Evolutionary conservation across 2,329 filamentous ascomycete species (phyloP), one percentile per base, ranked within the genome.

Genomic region (Monosporascus sp.): DNA sequence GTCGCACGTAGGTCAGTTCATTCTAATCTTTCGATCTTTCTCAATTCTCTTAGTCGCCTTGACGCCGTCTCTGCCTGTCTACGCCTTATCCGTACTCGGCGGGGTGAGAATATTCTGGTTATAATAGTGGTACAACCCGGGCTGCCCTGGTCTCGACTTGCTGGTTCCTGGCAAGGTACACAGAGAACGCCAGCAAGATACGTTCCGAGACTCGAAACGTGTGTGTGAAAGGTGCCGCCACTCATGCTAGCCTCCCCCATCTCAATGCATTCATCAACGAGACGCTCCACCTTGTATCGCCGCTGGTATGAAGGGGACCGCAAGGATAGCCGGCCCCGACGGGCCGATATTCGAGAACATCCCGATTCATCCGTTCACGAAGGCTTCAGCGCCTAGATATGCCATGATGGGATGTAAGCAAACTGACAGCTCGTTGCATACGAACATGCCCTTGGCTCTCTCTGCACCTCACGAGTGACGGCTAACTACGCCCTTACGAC

Each of bases 391-490:
- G 8, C 55, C 59, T 9, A 57, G 50, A 53, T 60, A 58, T 37
- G 54, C 57, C 45, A 56, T 61, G 18, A 55, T 56, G 27, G 51
- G 59, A 57, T 53, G 59, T 59, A 53, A 52, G 59, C 54, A 31
- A 39, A 43, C 3, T 38, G 17, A 17, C 6, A 27, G 27, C 27
- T 39, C 15, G 18, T 6, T 39, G 24, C 37, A 8, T 17, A 17
- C 8, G 37, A n/a, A 17, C 27, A 31, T 20, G 5, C 17, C 17
- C 8, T 5, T 18, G 17, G 6, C 44, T 0, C 3, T 24, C n/a
- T 25, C 44, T 17, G n/a, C 15, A 17, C 15, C 37, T 6, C 18
- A 17, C 14, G 6, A 39, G 6, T 27, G 27, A 11, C 3, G 27
- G 5, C 27, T 27, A 8, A 27, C 27, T 27, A 11, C 27, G 27